Conservation (phyloP, 2,329 filamentous ascomycete genomes). For the Ascochyta viciae-villosae region DNA sequence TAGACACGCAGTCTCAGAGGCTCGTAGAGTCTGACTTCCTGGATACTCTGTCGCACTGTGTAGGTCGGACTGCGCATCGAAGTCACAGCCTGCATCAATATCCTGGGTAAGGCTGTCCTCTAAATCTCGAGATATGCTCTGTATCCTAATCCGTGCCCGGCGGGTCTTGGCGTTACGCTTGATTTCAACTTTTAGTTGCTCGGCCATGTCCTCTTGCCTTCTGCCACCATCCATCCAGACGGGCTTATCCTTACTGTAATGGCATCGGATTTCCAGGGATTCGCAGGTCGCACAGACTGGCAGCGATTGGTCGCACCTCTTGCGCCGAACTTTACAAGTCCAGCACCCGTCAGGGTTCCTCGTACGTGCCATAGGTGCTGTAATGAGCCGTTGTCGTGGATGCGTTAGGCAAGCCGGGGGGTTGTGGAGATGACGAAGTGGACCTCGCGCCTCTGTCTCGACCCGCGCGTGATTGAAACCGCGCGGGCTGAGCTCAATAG, state of each 20-base stretch:
- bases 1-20: background rate
- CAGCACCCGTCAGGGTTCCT: conserved; percentile 57
- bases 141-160: conserved; percentile 5
- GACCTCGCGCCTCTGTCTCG: background rate
- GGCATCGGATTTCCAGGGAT: conserved; percentile 63
- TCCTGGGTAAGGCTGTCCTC: background rate
- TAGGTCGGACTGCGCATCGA: background rate
- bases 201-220: conserved; percentile 59
- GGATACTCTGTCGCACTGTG: background rate
- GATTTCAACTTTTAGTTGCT: conserved; percentile 64
- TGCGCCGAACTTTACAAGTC: conserved; percentile 67
- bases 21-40: background rate
- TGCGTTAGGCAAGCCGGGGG: background rate
- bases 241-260: conserved; percentile 57
- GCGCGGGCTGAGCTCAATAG: background rate
- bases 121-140: background rate
- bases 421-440: background rate
- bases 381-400: too few species aligned
- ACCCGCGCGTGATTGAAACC: background rate
- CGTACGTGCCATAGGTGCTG: background rate
- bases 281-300: conserved; percentile 61
- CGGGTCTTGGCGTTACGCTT: conserved; percentile 62
- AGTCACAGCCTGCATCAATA: too few species aligned
- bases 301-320: conserved; percentile 65
- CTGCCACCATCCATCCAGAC: conserved; percentile 40